Conservation (phyloP, 164 flowering plant species). For the Euptelea pleiosperma region DNA sequence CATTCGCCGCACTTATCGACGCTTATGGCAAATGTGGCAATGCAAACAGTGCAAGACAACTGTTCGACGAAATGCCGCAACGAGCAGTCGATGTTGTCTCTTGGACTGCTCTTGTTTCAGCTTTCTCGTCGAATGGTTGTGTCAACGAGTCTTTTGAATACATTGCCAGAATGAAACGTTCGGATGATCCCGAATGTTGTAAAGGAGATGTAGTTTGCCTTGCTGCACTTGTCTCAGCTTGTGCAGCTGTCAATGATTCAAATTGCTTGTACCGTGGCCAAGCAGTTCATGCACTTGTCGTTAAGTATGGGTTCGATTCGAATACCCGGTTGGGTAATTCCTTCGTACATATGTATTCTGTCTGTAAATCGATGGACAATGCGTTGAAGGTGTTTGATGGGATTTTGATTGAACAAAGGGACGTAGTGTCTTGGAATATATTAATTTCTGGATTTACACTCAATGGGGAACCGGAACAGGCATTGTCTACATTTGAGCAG, state of each 20-base stretch:
- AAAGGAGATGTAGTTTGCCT: slow-evolving; percentile 16
- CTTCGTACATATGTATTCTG: slow-evolving; percentile 26
- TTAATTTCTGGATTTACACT: slow-evolving; percentile 21
- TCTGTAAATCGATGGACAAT: slow-evolving; percentile 7
- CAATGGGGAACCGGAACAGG: slow-evolving; percentile 16
- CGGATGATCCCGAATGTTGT: not conserved
- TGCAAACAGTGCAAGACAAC: slow-evolving; percentile 9
- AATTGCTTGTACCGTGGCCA: slow-evolving; percentile 10
- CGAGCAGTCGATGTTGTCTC: slow-evolving; percentile 17
- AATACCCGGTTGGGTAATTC: slow-evolving; percentile 19
- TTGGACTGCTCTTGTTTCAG: slow-evolving; percentile 27
- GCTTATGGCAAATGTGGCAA: slow-evolving; percentile 23
- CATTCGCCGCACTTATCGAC: slow-evolving; percentile 14
- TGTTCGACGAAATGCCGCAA: slow-evolving; percentile 26
- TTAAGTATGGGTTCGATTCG: slow-evolving; percentile 24
- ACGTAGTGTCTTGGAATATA: slow-evolving; percentile 31
- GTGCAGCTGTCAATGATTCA: not conserved
- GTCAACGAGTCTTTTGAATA: slow-evolving; percentile 10
- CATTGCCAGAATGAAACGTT: slow-evolving; percentile 16
- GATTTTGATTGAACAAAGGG: slow-evolving; percentile 8
- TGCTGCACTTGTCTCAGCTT: slow-evolving; percentile 19
- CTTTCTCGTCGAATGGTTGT: slow-evolving; percentile 11
- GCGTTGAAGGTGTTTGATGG: slow-evolving; percentile 19
- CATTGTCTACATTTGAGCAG: slow-evolving; percentile 17
- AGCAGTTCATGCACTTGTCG: slow-evolving; percentile 18